phyloP scores from a whole-genome alignment of 2,329 filamentous ascomycete species.

The Sporothrix pallida region DNA sequence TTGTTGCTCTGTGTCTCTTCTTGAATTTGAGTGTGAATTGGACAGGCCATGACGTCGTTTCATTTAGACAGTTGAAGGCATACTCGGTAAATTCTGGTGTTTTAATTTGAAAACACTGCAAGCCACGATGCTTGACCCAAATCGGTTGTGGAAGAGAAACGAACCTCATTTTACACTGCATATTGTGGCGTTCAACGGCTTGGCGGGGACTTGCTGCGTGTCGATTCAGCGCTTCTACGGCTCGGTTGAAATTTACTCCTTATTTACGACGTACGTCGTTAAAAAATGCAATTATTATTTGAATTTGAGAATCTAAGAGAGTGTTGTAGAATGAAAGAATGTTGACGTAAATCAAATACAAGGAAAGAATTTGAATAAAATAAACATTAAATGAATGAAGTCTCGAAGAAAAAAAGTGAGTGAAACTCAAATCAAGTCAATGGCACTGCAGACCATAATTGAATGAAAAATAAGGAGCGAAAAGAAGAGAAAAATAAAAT shows the following conservation, averaged over 20 bases:
- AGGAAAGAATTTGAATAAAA: not conserved
- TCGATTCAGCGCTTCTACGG: not conserved
- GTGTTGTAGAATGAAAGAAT: conserved; percentile 8
- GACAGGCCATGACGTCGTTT: not conserved
- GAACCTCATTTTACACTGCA: conserved; percentile 1
- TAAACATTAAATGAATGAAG: not conserved
- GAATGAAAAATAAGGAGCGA: not conserved
- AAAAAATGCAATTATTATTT: not conserved
- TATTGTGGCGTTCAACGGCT: conserved; percentile 4
- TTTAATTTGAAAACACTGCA: no score
- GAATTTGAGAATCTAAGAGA: not conserved
- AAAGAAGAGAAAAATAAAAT: not conserved
- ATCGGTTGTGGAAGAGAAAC: not conserved
- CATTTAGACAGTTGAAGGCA: not conserved
- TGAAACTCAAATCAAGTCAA: not conserved
- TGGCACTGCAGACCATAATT: conserved; percentile 5
- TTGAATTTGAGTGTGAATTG: not conserved
- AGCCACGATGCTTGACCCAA: not conserved
- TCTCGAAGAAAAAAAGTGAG: not conserved
- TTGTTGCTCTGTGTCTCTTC: not conserved
- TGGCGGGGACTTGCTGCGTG: not conserved
- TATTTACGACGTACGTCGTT: not conserved
- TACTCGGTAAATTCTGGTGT: no score
- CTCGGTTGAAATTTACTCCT: no score
- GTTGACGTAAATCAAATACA: not conserved